Percentiles rank a stretch among this genome's conserved stretches.
phyloP scores from a whole-genome alignment of 441 rosid species.

The Aquilaria agallochum region DNA sequence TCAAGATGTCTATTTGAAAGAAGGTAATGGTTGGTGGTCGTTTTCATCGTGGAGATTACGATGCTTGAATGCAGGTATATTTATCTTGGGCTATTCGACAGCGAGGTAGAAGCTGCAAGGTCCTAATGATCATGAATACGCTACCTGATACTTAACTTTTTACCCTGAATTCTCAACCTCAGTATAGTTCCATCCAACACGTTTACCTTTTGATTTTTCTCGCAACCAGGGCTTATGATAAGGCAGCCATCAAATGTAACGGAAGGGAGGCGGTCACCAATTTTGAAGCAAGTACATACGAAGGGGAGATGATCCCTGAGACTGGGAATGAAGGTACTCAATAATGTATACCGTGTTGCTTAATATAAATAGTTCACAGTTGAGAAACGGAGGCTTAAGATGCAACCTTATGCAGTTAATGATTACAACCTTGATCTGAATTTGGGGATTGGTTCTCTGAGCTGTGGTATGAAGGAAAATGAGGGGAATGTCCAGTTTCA shows the following conservation, averaged over 20 bases:
- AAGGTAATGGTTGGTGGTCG: conserved; percentile 42
- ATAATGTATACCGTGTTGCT: conserved; percentile 6
- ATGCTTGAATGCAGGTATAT: conserved; percentile 66
- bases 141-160: conserved; percentile 12
- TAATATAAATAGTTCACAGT: background rate
- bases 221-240: conserved; percentile 87
- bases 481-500: conserved; percentile 39
- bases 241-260: conserved; percentile 77
- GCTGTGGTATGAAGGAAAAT: conserved; percentile 37
- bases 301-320: conserved; percentile 49
- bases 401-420: conserved; percentile 32
- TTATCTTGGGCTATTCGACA: conserved; percentile 86
- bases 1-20: conserved; percentile 32
- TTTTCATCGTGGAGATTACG: conserved; percentile 58
- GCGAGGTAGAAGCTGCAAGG: conserved; percentile 94
- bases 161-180: conserved; percentile 38
- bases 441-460: conserved; percentile 63
- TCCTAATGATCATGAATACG: conserved; percentile 31
- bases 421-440: conserved; percentile 65
- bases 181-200: conserved; percentile 43
- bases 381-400: background rate
- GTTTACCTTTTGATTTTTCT: conserved; percentile 44
- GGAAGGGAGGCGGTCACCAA: conserved; percentile 92
- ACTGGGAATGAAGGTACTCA: conserved; percentile 48
- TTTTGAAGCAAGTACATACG: conserved; percentile 64